Evolutionary conservation across 129 eudicot species (phyloP).

Genomic region (carrot (Daucus carota)): DNA sequence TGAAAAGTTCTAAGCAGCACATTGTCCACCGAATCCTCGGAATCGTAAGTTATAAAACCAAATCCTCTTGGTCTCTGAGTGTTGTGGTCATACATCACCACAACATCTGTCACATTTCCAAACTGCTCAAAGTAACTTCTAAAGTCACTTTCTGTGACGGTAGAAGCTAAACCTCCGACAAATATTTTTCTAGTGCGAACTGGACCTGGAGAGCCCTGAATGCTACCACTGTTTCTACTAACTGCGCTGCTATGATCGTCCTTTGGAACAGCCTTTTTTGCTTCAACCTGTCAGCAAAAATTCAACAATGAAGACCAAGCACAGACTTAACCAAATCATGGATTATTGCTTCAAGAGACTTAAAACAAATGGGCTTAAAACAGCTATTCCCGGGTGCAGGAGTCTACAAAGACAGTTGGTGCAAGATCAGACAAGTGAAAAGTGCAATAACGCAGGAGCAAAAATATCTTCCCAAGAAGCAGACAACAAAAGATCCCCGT

Average conservation of each 20-base stretch:
- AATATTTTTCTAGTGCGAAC: slow-evolving; percentile 53
- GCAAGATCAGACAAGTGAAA: not conserved
- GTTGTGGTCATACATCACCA: slow-evolving; percentile 75
- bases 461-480: not conserved
- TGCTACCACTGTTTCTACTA: slow-evolving; percentile 57
- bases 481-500: not conserved
- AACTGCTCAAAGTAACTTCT: slow-evolving; percentile 56
- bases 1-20: slow-evolving; percentile 45
- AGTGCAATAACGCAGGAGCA: slow-evolving; percentile 6
- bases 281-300: slow-evolving; percentile 45
- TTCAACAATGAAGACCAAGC: not conserved
- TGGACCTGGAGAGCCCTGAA: slow-evolving; percentile 58
- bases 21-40: slow-evolving; percentile 59
- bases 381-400: too few relatives aligned
- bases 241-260: slow-evolving; percentile 45
- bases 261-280: slow-evolving; percentile 67
- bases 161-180: slow-evolving; percentile 72
- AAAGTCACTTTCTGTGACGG: slow-evolving; percentile 57
- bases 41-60: slow-evolving; percentile 63
- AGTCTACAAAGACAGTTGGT: not conserved
- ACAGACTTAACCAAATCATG: not conserved
- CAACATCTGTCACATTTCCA: slow-evolving; percentile 59
- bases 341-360: too few relatives aligned
- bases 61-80: slow-evolving; percentile 75
- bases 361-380: too few relatives aligned